These are phyloP conservation scores for Alternaria panax DNA, from an alignment of 2,329 filamentous ascomycete genomes.

Conservation along the genomic window DNA sequence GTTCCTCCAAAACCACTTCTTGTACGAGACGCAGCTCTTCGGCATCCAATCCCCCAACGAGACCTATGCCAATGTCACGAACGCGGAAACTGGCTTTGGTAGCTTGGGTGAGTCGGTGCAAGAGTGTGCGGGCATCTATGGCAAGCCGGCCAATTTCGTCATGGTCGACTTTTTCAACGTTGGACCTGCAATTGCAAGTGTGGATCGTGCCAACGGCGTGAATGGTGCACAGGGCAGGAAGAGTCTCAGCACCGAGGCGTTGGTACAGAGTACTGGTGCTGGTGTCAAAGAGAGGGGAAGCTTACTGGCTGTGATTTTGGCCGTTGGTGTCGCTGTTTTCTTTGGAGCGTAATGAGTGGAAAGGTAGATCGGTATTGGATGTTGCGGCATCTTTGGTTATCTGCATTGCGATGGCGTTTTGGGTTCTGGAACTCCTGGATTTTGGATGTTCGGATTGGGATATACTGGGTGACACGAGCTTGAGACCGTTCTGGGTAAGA, in stretches of 20 bases:
- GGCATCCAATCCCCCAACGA: slow-evolving; percentile 52
- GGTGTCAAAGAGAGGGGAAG: slow-evolving; percentile 27
- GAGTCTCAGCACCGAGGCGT: slow-evolving; percentile 28
- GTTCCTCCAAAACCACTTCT: slow-evolving; percentile 82
- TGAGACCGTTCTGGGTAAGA: not conserved
- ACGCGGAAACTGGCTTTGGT: slow-evolving; percentile 67
- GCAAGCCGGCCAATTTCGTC: slow-evolving; percentile 72
- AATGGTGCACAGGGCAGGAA: slow-evolving; percentile 37
- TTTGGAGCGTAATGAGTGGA: slow-evolving; percentile 30
- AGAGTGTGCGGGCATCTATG: slow-evolving; percentile 65
- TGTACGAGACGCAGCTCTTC: slow-evolving; percentile 63
- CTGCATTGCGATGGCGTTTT: slow-evolving; percentile 14
- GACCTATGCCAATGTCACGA: slow-evolving; percentile 67
- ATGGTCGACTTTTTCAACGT: slow-evolving; percentile 83
- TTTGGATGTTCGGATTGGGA: not conserved
- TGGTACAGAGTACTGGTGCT: slow-evolving; percentile 27
- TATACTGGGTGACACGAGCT: not conserved
- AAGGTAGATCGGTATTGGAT: not conserved
- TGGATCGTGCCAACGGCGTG: slow-evolving; percentile 74
- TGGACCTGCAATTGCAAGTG: slow-evolving; percentile 72
- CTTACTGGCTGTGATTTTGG: slow-evolving; percentile 40
- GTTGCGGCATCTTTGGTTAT: slow-evolving; percentile 19
- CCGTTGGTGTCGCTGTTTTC: slow-evolving; percentile 38
- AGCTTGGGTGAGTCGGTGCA: slow-evolving; percentile 51
- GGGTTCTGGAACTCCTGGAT: not conserved